Conservation (phyloP, 1,284 basidiomycete species). For the Cutaneotrichosporon cavernicola region DNA sequence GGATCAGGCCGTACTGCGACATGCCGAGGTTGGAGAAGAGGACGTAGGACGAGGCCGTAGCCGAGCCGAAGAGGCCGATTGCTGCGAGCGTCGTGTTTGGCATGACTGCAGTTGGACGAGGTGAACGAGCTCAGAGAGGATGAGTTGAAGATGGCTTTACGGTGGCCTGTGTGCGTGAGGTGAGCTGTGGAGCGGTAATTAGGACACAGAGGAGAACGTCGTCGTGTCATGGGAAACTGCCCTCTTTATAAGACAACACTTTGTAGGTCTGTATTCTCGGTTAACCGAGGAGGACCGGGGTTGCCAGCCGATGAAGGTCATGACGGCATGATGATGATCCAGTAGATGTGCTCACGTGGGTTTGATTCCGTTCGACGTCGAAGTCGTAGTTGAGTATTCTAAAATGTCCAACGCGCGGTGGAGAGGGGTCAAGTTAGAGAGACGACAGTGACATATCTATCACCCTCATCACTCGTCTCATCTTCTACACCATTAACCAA, state of each 20-base stretch:
- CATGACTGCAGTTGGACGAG: slow-evolving; percentile 1
- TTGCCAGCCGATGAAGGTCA: background rate
- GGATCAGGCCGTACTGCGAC: slow-evolving; percentile 29
- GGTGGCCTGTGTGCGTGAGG: too few species aligned
- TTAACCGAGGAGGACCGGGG: background rate
- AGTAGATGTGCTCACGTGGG: background rate
- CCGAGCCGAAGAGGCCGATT: slow-evolving; percentile 27
- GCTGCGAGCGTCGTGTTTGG: slow-evolving; percentile 13
- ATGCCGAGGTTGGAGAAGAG: slow-evolving; percentile 31
- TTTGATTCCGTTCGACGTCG: background rate
- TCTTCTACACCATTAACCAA: background rate
- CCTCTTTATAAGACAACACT: too few species aligned
- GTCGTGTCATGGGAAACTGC: too few species aligned
- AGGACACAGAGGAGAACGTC: too few species aligned
- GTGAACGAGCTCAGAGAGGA: background rate
- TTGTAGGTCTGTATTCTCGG: too few species aligned
- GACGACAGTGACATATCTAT: background rate
- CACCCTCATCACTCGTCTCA: background rate
- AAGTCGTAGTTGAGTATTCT: background rate
- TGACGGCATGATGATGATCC: background rate
- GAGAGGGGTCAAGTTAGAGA: background rate
- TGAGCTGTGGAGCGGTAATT: too few species aligned
- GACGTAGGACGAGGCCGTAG: slow-evolving; percentile 28
- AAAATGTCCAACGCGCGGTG: background rate
- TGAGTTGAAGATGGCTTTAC: too few species aligned